Base-by-base conservation (phyloP, 495 filamentous ascomycete species). In the Trichoderma virens region DNA sequence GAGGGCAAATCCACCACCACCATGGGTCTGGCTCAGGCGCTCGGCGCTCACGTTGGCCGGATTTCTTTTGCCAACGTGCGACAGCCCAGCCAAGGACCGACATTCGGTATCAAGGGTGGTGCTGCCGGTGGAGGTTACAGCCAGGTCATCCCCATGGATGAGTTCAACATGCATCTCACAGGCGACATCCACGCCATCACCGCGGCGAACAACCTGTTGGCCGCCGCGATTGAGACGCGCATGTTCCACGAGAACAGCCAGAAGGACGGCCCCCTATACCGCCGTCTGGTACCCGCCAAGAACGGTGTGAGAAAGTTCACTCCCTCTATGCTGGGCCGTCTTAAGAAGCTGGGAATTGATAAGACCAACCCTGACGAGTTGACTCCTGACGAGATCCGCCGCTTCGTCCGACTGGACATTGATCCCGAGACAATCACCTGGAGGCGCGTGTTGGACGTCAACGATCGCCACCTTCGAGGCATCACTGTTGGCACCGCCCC, bases 1-100 rank as follows among this genome's bases (percentile, higher is more conserved):
- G 94, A 98, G 78, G 94, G 94, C 65, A 98, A 98, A 75, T 98
- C 94, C 7, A 98, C 94, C 2, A 98, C 94, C n/a, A 98, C 94
- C 16, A 86, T 98, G 79, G 94, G 94, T 70, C 80, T 98, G 54
- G 89, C 91, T 30, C 94, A 98, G 74, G 94, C 94, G n/a, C 81
- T 98, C 43, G 91, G 91, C 47, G 93, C 87, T 60, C 93, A 97
- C 67, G 77, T 98, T 66, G 88, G 88, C 65, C 88, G 90, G 32
- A 83, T 98, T 69, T 87, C 86, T 14, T 98, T 98, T 70, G 93
- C 94, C 74, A 98, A 98, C 69, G 94, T 98, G 61, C 86, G 94
- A 59, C 94, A 98, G 77, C 94, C 94, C 32, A 95, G 90, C 70
- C 94, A 97, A 80, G 94, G 94, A 11, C 94, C 94, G 61, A 98